Conservation (phyloP, 805 yeast genomes). For the Scheffersomyces lignosus region DNA sequence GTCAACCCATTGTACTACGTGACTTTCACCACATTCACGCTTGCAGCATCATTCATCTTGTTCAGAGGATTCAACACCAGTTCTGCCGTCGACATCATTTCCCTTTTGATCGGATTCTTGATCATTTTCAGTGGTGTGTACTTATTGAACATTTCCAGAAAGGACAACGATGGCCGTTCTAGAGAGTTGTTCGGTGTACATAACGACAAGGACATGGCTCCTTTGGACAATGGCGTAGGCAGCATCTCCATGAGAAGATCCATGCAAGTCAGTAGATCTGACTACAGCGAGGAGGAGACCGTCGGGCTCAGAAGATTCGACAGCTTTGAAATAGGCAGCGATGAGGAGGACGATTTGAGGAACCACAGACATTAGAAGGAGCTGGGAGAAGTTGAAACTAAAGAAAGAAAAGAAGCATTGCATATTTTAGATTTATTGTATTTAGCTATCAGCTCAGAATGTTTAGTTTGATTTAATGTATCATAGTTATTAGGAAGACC, state of each 20-base stretch:
- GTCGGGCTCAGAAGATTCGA: constrained; percentile 61
- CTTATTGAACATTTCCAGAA: constrained; percentile 74
- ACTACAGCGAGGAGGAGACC: constrained; percentile 42
- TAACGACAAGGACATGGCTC: constrained; percentile 52
- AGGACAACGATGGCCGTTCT: constrained; percentile 52
- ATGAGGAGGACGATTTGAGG: constrained; percentile 30
- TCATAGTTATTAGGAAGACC: no score
- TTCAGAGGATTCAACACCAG: constrained; percentile 88
- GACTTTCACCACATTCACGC: constrained; percentile 85
- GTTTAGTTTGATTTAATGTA: no score
- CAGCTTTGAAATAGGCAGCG: constrained; percentile 52
- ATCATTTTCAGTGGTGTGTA: constrained; percentile 88
- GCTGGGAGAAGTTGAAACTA: no score
- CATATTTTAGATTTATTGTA: no score
- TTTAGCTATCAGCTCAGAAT: no score
- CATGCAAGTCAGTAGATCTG: constrained; percentile 57
- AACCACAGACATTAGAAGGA: constrained; percentile 3
- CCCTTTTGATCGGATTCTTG: constrained; percentile 80
- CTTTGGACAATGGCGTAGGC: constrained; percentile 81
- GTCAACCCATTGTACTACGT: constrained; percentile 91
- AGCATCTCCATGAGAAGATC: constrained; percentile 73
- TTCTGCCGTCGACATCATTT: constrained; percentile 73
- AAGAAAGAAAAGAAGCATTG: no score
- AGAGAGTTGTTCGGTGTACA: constrained; percentile 63
- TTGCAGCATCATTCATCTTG: constrained; percentile 80